A percentile compares a stretch with the other conserved stretches of the same genome.
Evolutionary conservation across 768 basidiomycete genomes (phyloP).

Genomic region (Trametes cubensis): DNA sequence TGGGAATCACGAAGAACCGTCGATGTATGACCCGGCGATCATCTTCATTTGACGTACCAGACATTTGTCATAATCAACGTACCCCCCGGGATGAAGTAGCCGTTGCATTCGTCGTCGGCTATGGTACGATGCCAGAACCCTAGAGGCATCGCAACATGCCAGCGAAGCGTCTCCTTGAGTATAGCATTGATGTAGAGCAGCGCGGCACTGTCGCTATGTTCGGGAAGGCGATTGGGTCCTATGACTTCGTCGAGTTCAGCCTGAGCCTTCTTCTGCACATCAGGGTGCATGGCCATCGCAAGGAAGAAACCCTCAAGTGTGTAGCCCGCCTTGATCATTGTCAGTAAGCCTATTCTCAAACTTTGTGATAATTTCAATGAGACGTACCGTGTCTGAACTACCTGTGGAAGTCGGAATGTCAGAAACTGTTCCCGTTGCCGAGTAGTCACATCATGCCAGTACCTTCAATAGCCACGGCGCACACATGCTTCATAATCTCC

Average conservation of each 20-base stretch:
- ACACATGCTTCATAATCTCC: conserved; percentile 3
- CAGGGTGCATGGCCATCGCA: conserved; percentile 40
- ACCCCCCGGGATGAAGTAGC: conserved; percentile 31
- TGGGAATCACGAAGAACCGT: too few relatives aligned
- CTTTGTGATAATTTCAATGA: background rate
- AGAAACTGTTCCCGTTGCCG: too few relatives aligned
- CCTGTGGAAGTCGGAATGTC: background rate
- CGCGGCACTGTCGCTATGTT: conserved; percentile 16
- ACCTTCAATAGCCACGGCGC: conserved; percentile 17
- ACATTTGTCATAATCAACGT: conserved; percentile 30
- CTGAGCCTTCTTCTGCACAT: conserved; percentile 29
- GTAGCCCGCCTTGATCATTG: conserved; percentile 28
- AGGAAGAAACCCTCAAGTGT: conserved; percentile 36
- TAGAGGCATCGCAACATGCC: conserved; percentile 38
- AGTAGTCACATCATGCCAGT: too few relatives aligned
- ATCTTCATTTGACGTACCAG: conserved; percentile 32
- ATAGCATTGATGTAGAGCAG: conserved; percentile 30
- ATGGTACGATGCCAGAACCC: conserved; percentile 25
- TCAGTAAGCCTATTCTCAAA: background rate
- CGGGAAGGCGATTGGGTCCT: conserved; percentile 27
- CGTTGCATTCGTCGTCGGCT: conserved; percentile 29
- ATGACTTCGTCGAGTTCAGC: conserved; percentile 34
- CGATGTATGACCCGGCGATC: too few relatives aligned
- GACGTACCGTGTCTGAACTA: conserved; percentile 19
- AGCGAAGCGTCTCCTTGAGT: conserved; percentile 34